A percentile compares a stretch with the other conserved stretches of the same genome.
Conservation (phyloP, 768 basidiomycete genomes). For the Amanita jacksonii region DNA sequence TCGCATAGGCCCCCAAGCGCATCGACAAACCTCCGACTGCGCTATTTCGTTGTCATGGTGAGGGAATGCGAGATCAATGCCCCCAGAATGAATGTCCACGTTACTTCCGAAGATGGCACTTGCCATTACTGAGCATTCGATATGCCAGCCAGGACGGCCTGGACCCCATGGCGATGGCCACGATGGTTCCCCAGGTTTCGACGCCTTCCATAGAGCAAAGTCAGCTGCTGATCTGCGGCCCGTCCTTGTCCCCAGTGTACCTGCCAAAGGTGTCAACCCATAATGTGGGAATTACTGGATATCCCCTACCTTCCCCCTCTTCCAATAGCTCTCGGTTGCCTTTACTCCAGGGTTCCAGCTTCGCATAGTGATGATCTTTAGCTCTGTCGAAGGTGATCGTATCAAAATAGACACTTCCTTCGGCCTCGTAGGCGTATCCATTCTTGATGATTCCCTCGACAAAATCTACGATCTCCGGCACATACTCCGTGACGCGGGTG, state of each 20-base stretch:
- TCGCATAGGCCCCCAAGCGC: not conserved
- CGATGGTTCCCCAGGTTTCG: constrained; percentile 91
- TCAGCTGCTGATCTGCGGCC: constrained; percentile 80
- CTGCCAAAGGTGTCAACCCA: constrained; percentile 15
- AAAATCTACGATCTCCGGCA: constrained; percentile 89
- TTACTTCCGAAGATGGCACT: constrained; percentile 79
- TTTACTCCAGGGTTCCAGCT: constrained; percentile 93
- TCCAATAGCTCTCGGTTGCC: constrained; percentile 84
- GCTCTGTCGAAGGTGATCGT: constrained; percentile 72
- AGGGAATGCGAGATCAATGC: constrained; percentile 95
- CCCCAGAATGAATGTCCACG: constrained; percentile 98
- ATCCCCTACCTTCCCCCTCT: constrained; percentile 98
- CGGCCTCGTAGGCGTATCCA: constrained; percentile 63
- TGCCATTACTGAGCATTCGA: constrained; percentile 99
- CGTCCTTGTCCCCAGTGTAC: constrained; percentile 31
- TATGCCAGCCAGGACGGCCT: constrained; percentile 98
- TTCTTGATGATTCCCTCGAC: constrained; percentile 79
- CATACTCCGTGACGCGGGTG: constrained; percentile 94
- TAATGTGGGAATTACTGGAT: not conserved
- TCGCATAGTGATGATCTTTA: constrained; percentile 79
- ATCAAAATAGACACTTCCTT: constrained; percentile 90
- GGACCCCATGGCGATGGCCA: constrained; percentile 96
- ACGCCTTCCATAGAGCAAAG: constrained; percentile 97
- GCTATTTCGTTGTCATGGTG: constrained; percentile 99
- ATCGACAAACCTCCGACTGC: constrained; percentile 70